Percentiles rank a stretch among this genome's conserved stretches.
Conservation (phyloP, 331 rosid species). For the Pyrus hybrid region DNA sequence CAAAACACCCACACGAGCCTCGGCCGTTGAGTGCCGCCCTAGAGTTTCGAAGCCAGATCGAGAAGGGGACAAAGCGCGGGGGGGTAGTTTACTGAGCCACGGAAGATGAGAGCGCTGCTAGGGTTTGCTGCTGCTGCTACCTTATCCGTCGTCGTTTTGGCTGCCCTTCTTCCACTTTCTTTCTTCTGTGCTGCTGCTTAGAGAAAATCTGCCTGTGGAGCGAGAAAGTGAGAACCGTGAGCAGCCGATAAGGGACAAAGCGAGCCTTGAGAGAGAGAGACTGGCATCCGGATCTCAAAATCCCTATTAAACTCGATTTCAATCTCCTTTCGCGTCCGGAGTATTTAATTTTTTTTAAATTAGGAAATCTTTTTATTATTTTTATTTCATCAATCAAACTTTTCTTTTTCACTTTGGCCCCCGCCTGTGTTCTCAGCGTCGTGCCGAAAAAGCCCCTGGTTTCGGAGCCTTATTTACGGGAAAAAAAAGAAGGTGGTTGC, state of each 20-base stretch:
- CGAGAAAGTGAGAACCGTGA: slow-evolving; percentile 63
- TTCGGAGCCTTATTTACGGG: slow-evolving; percentile 30
- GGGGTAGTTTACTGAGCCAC: slow-evolving; percentile 1
- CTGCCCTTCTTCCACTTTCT: background rate
- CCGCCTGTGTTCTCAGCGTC: background rate
- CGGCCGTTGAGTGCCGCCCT: slow-evolving; percentile 5
- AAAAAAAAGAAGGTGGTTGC: background rate
- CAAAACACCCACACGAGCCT: background rate
- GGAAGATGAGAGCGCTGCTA: background rate
- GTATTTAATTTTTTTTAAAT: background rate
- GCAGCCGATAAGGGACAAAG: slow-evolving; percentile 71
- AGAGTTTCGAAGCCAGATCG: slow-evolving; percentile 36
- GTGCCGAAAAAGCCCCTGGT: slow-evolving; percentile 24
- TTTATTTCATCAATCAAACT: slow-evolving; percentile 8
- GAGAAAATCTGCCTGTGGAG: slow-evolving; percentile 45
- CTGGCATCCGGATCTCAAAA: slow-evolving; percentile 62
- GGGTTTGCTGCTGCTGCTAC: slow-evolving; percentile 16
- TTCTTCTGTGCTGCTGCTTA: background rate
- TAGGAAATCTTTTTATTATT: background rate
- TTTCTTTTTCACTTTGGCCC: slow-evolving; percentile 29
- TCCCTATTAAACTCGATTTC: slow-evolving; percentile 16
- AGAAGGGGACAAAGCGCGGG: background rate
- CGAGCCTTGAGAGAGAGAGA: slow-evolving; percentile 37
- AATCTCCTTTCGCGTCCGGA: slow-evolving; percentile 53
- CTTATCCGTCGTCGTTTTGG: background rate